Evolutionary conservation across 75 land plant species (phyloP), one percentile per base, ranked within the genome.

Genomic region (Chamaecyparis obtusa): DNA sequence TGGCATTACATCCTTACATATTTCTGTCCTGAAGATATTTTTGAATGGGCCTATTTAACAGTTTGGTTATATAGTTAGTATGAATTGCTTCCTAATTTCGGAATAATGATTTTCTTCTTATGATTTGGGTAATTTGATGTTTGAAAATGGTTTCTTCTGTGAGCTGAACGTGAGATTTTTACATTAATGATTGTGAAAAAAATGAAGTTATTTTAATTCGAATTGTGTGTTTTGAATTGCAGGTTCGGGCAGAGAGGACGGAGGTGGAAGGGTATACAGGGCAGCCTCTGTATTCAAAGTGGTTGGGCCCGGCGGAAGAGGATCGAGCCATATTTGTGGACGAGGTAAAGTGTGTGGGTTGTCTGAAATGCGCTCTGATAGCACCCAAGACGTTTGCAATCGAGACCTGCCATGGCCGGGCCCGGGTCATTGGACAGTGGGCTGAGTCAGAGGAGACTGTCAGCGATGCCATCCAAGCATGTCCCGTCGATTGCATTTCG

Each of bases 401-500:
- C 32, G 99, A 98, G 87, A 94, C 95, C 8, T 89, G 80, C 13
- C 91, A 94, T 72, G 99, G 99, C 51, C 93, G 99, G 56, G 99
- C 99, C 15, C 90, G 99, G 24, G 99, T 93, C 32, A 95, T 98
- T 2, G 95, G 90, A 0, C 99, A 98, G 85, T 98, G 99, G 99
- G 99, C 95, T 44, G 99, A 98, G 87, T 90, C 97, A 17, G 94
- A 94, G 64, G 84, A 89, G 79, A 92, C 92, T 43, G 92, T 97
- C 43, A 88, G 87, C 1, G 94, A 95, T 54, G 99, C 99, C 15
- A 95, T 98, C 6, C 92, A 89, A 60, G 87, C 97, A 10, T 98
- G 99, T 76, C 99, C 99, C 3, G 99, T 98, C 19, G 99, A 98
- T 85, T 98, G 99, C 91, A 98, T 98, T 88, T 95, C 96, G 99